phyloP scores from a whole-genome alignment of 495 filamentous ascomycete genomes.

The Penicillium desertorum region DNA sequence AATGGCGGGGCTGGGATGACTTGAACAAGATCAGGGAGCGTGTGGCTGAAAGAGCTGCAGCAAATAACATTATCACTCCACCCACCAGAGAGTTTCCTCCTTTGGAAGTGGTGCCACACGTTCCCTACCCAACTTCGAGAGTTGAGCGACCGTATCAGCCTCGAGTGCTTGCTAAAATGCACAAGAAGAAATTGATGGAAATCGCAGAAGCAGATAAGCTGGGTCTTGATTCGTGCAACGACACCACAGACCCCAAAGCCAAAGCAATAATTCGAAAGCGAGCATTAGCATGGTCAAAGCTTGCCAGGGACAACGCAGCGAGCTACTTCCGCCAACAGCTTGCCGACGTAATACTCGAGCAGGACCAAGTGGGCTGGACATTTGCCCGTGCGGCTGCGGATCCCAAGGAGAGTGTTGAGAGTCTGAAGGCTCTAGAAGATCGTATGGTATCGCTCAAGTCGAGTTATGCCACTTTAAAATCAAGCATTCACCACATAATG shows the following conservation, averaged over 20 bases:
- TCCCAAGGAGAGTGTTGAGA: slow-evolving; percentile 22
- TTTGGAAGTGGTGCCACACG: slow-evolving; percentile 26
- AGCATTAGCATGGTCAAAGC: slow-evolving; percentile 9
- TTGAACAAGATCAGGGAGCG: slow-evolving; percentile 33
- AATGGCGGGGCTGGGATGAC: slow-evolving; percentile 32
- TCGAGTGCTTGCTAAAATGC: slow-evolving; percentile 15
- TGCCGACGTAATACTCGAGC: slow-evolving; percentile 26
- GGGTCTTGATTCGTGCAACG: neutral
- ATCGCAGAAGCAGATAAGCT: slow-evolving; percentile 6
- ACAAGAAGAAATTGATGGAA: slow-evolving; percentile 21
- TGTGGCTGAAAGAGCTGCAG: slow-evolving; percentile 36
- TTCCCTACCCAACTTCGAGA: slow-evolving; percentile 10
- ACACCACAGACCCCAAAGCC: slow-evolving; percentile 1
- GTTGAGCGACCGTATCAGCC: slow-evolving; percentile 23
- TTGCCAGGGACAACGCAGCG: slow-evolving; percentile 36
- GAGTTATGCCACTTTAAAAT: slow-evolving; percentile 7
- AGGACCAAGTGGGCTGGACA: slow-evolving; percentile 29
- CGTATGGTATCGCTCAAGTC: slow-evolving; percentile 21
- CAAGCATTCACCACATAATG: slow-evolving; percentile 24
- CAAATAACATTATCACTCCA: slow-evolving; percentile 39
- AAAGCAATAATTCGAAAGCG: slow-evolving; percentile 1
- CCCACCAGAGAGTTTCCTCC: slow-evolving; percentile 32
- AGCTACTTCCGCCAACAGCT: slow-evolving; percentile 28
- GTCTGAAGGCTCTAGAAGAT: slow-evolving; percentile 34
- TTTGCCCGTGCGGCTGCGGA: slow-evolving; percentile 38